phyloP scores from a whole-genome alignment of 257 asterid species.

The Ocimum tenuiflorum region DNA sequence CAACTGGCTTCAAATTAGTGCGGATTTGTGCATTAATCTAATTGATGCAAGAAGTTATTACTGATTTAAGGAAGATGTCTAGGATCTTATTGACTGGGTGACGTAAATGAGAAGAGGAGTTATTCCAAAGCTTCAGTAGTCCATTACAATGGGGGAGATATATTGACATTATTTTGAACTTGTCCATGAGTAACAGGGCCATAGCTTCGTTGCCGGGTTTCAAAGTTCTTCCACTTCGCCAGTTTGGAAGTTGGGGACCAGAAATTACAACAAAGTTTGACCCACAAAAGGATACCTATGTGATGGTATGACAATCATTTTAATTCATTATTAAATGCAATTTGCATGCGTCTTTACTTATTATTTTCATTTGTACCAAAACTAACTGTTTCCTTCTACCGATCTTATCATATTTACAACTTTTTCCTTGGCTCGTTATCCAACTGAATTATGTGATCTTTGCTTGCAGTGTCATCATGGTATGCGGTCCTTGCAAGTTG shows the following conservation, averaged over 20 bases:
- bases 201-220: slow-evolving; percentile 73
- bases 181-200: slow-evolving; percentile 45
- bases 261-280: slow-evolving; percentile 64
- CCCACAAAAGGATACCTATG: slow-evolving; percentile 79
- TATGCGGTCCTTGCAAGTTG: slow-evolving; percentile 80
- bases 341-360: not conserved
- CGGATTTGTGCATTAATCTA: slow-evolving; percentile 4
- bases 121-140: not conserved
- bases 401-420: not conserved
- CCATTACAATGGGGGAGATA: not conserved
- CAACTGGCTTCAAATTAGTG: not conserved
- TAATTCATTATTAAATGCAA: not conserved
- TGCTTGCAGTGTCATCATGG: slow-evolving; percentile 93
- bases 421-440: not conserved
- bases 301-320: slow-evolving; percentile 48
- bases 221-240: slow-evolving; percentile 86
- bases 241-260: slow-evolving; percentile 92
- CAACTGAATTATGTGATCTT: slow-evolving; percentile 11
- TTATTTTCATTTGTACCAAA: not conserved
- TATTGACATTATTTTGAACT: not conserved
- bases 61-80: not conserved
- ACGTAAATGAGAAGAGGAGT: not conserved
- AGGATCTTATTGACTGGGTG: not conserved
- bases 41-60: not conserved
- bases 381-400: not conserved